These are phyloP conservation scores for Sanghuangporus weigelae DNA, from an alignment of 1,284 basidiomycete species.

Conservation along the genomic window DNA sequence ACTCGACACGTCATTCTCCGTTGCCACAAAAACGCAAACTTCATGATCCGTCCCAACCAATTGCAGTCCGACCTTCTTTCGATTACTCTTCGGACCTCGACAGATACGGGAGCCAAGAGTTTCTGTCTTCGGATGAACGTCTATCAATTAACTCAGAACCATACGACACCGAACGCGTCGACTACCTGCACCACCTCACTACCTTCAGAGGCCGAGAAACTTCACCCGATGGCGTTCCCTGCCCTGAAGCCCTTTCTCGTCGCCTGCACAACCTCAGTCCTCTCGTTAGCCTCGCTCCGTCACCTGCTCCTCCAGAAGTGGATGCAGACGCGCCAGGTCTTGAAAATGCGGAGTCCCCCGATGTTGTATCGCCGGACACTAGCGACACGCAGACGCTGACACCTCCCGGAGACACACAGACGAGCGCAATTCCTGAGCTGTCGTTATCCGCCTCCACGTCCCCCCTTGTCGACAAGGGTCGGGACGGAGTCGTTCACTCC, in stretches of 20 bases:
- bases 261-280: conserved; percentile 14
- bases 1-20: conserved; percentile 36
- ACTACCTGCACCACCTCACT: not conserved
- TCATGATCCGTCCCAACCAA: conserved; percentile 21
- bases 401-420: conserved; percentile 20
- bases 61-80: conserved; percentile 28
- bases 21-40: conserved; percentile 28
- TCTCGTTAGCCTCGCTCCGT: conserved; percentile 3
- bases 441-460: not conserved
- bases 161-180: conserved; percentile 9
- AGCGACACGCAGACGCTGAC: conserved; percentile 10
- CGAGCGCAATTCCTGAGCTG: not conserved
- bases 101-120: not conserved
- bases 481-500: conserved; percentile 18
- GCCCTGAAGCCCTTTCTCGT: conserved; percentile 4
- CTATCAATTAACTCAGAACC: conserved; percentile 10
- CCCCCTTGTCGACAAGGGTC: not conserved
- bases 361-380: conserved; percentile 1
- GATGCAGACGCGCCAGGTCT: not conserved
- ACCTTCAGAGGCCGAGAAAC: not conserved
- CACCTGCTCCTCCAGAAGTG: conserved; percentile 1
- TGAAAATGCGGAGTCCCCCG: not conserved
- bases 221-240: not conserved
- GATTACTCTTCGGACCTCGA: conserved; percentile 22
- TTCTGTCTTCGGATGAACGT: conserved; percentile 24